Evolutionary conservation across 805 yeast genomes (phyloP).

Genomic region (Candida coleopterorum): DNA sequence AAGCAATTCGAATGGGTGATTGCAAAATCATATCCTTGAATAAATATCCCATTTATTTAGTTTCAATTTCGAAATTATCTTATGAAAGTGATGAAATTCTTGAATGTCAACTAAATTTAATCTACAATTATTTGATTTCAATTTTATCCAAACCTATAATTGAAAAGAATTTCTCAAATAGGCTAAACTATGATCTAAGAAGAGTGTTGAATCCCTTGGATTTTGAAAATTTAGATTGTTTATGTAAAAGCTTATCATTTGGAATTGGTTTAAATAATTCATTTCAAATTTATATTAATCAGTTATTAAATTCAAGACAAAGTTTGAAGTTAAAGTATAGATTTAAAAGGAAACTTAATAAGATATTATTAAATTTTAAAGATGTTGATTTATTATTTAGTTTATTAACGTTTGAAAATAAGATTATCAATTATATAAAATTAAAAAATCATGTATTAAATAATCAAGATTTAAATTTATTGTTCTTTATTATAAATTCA

Average conservation of each 20-base stretch:
- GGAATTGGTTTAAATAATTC: conserved; percentile 18
- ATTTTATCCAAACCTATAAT: conserved; percentile 80
- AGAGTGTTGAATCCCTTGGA: conserved; percentile 73
- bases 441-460: conserved; percentile 77
- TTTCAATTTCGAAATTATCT: conserved; percentile 55
- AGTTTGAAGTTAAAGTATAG: conserved; percentile 48
- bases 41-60: conserved; percentile 65
- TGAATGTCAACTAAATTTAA: conserved; percentile 55
- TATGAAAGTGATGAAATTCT: conserved; percentile 38
- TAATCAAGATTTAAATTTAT: conserved; percentile 73
- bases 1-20: conserved; percentile 48
- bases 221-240: conserved; percentile 59
- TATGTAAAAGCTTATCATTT: conserved; percentile 37
- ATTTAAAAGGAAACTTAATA: conserved; percentile 53
- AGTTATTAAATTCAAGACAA: conserved; percentile 23
- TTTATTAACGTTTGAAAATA: conserved; percentile 58
- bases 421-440: conserved; percentile 63
- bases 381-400: conserved; percentile 66
- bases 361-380: conserved; percentile 24
- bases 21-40: conserved; percentile 53
- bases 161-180: conserved; percentile 56
- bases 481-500: conserved; percentile 64
- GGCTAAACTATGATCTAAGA: conserved; percentile 80
- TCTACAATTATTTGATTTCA: conserved; percentile 76
- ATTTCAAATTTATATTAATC: conserved; percentile 23